Base-by-base conservation (phyloP, 306 rosid genomes). In the Vigna trinervia region DNA sequence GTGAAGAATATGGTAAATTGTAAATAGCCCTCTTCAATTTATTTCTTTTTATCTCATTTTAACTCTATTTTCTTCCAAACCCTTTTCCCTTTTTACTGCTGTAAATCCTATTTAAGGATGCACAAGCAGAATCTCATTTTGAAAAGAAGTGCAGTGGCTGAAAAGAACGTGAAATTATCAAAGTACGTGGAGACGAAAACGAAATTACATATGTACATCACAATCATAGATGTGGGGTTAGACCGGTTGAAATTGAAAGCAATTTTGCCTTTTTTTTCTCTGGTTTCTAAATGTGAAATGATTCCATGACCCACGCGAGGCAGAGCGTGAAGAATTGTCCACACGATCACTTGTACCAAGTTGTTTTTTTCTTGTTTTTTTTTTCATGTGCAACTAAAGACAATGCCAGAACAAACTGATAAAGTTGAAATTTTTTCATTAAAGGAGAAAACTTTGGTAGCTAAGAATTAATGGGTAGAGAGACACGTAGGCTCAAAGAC, bases 241-340 rank as follows among this genome's bases (percentile, higher is more conserved):
- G 38, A 78, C 36, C 17, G 20, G 69, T 36, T 19, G 69, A 58
- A 62, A 59, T 30, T 43, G 54, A 61, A 70, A 67, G 65, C 26
- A 69, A 43, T n/a, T 70, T 53, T 63, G 75, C 50, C 71, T 72
- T 67, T 47, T 4, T 51, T 47, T 4, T 51, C 10, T 58, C 38
- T 53, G 26, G 8, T 64, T 70, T 56, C 54, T 17, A 12, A 8
- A 45, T 48, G 17, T n/a, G 64, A 13, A 71, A 63, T 63, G 70
- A 58, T 30, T 58, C 28, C 80, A 66, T 73, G 72, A 73, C 28
- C 74, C 76, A 65, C 67, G 82, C 82, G 1, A 20, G 41, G 12
- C 57, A 14, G 34, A 36, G 56, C 3, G 46, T 26, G 30, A 71
- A 36, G 8, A 36, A 6, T 36, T 61, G 22, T 12, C n/a, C 38